These are phyloP conservation scores for Pyricularia pennisetigena DNA, from an alignment of 2,329 filamentous ascomycete genomes.

Conservation along the genomic window DNA sequence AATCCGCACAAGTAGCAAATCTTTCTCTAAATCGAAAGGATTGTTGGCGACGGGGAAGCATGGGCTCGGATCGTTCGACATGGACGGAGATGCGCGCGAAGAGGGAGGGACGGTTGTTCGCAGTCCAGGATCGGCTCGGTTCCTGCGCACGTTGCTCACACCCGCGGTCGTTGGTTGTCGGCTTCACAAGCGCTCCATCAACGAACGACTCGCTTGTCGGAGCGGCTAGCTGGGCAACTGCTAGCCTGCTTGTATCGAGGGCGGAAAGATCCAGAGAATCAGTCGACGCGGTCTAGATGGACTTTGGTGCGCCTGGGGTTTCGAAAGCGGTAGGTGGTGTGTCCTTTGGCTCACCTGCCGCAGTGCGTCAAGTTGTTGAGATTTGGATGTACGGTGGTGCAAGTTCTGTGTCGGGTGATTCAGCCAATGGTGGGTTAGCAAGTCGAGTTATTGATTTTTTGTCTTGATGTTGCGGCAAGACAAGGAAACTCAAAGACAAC, in stretches of 20 bases:
- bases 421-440: neutral
- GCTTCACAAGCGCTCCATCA: neutral
- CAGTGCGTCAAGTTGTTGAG: neutral
- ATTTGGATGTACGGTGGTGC: neutral
- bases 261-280: neutral
- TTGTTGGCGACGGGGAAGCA: conserved; percentile 4
- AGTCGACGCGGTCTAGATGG: neutral
- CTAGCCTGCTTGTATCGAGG: neutral
- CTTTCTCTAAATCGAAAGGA: conserved; percentile 2
- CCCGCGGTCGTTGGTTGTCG: neutral
- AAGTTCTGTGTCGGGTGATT: neutral
- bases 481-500: neutral
- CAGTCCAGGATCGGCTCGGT: neutral
- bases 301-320: neutral
- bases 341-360: neutral
- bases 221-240: neutral
- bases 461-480: neutral
- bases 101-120: conserved; percentile 1
- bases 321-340: neutral
- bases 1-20: conserved; percentile 8
- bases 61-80: conserved; percentile 3
- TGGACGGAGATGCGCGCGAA: conserved; percentile 1
- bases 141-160: neutral
- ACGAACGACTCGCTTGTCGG: neutral
- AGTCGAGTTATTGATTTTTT: neutral